Conservation (phyloP, 306 rosid species). For the Sophora flavescens region DNA sequence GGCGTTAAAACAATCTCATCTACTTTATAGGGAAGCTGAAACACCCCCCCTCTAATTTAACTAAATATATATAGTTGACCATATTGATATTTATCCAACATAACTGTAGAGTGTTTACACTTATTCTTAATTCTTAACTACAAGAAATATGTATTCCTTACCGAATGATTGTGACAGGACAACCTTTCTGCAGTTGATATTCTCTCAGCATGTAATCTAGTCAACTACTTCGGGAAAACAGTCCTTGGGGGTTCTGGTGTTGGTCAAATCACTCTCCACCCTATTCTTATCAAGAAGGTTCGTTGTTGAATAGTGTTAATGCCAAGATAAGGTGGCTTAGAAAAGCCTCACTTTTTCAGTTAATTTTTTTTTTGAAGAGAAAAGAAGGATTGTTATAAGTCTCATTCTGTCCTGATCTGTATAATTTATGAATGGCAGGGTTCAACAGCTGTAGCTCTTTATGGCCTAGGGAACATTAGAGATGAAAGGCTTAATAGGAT, state of each 20-base stretch:
- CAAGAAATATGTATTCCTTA: conserved; percentile 40
- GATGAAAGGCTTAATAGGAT: conserved; percentile 98
- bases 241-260: conserved; percentile 99
- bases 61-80: conserved; percentile 24
- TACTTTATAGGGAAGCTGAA: conserved; percentile 17
- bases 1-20: not conserved
- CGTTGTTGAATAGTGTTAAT: conserved; percentile 47
- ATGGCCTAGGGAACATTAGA: conserved; percentile 97
- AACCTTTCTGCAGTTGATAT: conserved; percentile 99
- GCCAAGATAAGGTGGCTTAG: conserved; percentile 18
- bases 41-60: conserved; percentile 20
- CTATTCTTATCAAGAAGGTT: conserved; percentile 96
- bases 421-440: conserved; percentile 68
- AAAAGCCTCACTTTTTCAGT: conserved; percentile 5
- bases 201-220: conserved; percentile 96
- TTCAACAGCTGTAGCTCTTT: conserved; percentile 89
- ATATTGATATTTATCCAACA: conserved; percentile 4
- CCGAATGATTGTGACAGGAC: conserved; percentile 73
- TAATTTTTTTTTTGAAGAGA: not conserved
- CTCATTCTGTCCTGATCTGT: conserved; percentile 34
- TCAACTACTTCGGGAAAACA: conserved; percentile 97
- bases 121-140: conserved; percentile 39
- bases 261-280: conserved; percentile 87
- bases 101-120: conserved; percentile 37
- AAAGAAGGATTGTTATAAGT: conserved; percentile 31